Evolutionary conservation across 164 flowering plant genomes (phyloP), one percentile per base, ranked within the genome.

Genomic region (Nelumbo lutea): DNA sequence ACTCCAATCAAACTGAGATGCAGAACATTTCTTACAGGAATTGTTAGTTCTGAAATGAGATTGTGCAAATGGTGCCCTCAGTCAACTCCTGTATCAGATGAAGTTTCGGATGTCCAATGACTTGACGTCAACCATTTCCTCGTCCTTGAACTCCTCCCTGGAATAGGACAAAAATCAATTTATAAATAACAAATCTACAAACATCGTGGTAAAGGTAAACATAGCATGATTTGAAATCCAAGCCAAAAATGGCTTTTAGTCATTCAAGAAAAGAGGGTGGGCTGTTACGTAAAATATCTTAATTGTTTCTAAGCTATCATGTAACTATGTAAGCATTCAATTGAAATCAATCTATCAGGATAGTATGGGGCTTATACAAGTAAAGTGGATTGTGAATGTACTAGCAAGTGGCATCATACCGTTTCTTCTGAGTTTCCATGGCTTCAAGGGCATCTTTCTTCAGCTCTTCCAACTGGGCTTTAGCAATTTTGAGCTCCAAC

Each of bases 141-240:
- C 97, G 64, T 88, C 91, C 84, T 94, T 89, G 85, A 94, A 94
- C 78, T 94, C 98, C 83, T 90, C 97, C 84, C 98, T 91, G 90
- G 64, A 73, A 75, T 50, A 70, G 43, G 41, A 27, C 48, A 45
- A 63, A 6, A 61, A 27, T 59, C 43, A 11, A 46, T 46, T 9
- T 44, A 40, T n/a, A 50, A 72, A 38, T 4, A 10, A 42, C 38
- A 14, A 10, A 14, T 44, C 52, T 4, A 9, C 42, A 10, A 10
- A 40, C 1, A 50, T 39, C 39, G 14, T 42, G 3, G 39, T 3
- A 3, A 53, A 42, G 62, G 2, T 11, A 2, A 13, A 9, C 41
- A 61, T 10, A 11, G 61, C 5, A 43, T 27, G 27, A 27, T 27
- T 27, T 27, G 27, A 27, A 27, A 27, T 27, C 27, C 27, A 27